phyloP scores from a whole-genome alignment of 1,284 basidiomycete species.

The Ustilago xerochloae region DNA sequence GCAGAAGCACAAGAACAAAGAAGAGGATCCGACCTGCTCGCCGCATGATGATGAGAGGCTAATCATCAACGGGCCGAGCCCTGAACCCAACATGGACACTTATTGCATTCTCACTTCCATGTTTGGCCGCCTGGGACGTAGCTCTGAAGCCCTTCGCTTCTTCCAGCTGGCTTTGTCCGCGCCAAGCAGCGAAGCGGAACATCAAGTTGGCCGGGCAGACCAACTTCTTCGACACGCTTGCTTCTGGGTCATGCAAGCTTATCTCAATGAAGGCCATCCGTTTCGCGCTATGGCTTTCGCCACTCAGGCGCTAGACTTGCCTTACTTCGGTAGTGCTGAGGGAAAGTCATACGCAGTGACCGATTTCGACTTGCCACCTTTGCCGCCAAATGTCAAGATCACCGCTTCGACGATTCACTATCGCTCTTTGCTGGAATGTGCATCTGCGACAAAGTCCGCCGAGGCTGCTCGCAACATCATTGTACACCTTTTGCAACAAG shows the following conservation, averaged over 20 bases:
- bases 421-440: constrained; percentile 34
- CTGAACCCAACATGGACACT: constrained; percentile 20
- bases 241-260: constrained; percentile 27
- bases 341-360: constrained; percentile 1
- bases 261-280: constrained; percentile 16
- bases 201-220: neutral
- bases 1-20: neutral
- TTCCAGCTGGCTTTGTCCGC: constrained; percentile 5
- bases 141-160: constrained; percentile 13
- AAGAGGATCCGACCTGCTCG: too few species aligned
- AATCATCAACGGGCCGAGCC: constrained; percentile 23
- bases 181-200: neutral
- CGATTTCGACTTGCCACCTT: constrained; percentile 2
- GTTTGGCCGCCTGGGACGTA: constrained; percentile 26
- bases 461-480: constrained; percentile 23
- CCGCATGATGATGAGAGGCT: neutral
- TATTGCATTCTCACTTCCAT: constrained; percentile 18
- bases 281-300: constrained; percentile 37
- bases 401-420: constrained; percentile 24
- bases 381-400: neutral
- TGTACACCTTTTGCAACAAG: constrained; percentile 21
- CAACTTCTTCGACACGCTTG: constrained; percentile 8
- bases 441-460: constrained; percentile 18
- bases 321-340: constrained; percentile 22
- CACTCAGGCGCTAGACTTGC: constrained; percentile 14